Conservation (phyloP, 495 filamentous ascomycete species). For the Penicillium bovifimosum region DNA sequence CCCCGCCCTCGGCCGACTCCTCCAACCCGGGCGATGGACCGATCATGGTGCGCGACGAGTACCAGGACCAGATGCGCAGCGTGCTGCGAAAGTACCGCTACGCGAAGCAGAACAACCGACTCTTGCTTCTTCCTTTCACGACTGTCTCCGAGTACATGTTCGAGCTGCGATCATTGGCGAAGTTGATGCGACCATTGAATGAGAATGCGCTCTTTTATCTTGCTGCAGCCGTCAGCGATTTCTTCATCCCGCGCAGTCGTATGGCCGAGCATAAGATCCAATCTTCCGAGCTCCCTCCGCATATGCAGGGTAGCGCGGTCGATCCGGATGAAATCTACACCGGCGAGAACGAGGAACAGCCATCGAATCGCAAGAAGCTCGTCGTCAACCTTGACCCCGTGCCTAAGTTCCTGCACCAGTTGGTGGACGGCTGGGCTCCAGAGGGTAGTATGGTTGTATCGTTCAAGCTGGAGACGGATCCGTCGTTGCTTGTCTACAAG, state of each 20-base stretch:
- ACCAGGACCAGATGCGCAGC: constrained; percentile 78
- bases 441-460: constrained; percentile 88
- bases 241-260: constrained; percentile 85
- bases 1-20: constrained; percentile 30
- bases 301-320: constrained; percentile 18
- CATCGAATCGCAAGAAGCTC: constrained; percentile 63
- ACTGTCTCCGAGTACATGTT: constrained; percentile 94
- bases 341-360: constrained; percentile 31
- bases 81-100: constrained; percentile 80
- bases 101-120: constrained; percentile 70
- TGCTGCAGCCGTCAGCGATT: constrained; percentile 92
- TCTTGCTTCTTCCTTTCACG: constrained; percentile 81
- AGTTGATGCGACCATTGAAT: constrained; percentile 79
- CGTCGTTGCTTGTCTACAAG: constrained; percentile 79
- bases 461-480: constrained; percentile 96
- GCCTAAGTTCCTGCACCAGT: constrained; percentile 88
- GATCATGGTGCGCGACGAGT: constrained; percentile 75
- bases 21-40: constrained; percentile 38
- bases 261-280: constrained; percentile 99
- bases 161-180: constrained; percentile 72
- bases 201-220: constrained; percentile 81
- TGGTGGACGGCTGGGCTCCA: constrained; percentile 94
- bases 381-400: constrained; percentile 93
- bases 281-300: constrained; percentile 52
- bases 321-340: constrained; percentile 35